Conservation (phyloP, 257 asterid species). For the Lycium barbarum region DNA sequence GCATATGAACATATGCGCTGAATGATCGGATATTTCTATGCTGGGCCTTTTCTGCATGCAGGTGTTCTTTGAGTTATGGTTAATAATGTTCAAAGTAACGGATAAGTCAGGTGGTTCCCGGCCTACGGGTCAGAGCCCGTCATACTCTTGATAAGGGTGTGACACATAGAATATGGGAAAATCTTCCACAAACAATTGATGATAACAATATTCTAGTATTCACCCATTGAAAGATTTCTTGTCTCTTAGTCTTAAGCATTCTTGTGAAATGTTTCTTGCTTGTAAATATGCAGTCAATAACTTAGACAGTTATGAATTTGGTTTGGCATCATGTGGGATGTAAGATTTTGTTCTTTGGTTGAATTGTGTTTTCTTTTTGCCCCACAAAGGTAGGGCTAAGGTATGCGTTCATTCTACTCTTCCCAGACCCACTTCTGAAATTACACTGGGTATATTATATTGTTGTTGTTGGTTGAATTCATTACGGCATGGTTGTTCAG, state of each 20-base stretch:
- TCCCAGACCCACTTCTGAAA: no score
- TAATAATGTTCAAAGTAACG: no score
- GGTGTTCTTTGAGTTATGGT: no score
- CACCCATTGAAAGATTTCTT: constrained; percentile 29
- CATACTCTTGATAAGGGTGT: no score
- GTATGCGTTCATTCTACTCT: no score
- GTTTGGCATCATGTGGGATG: neutral
- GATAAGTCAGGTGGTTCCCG: no score
- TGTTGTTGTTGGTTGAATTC: neutral
- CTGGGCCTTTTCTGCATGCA: no score
- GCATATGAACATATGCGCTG: no score
- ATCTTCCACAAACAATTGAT: constrained; percentile 58
- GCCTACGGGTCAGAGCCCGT: no score
- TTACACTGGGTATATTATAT: no score
- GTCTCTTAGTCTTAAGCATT: constrained; percentile 4
- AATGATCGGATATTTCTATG: no score
- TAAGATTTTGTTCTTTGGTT: constrained; percentile 5
- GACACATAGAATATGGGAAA: constrained; percentile 66
- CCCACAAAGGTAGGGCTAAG: no score
- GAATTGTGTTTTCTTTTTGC: neutral
- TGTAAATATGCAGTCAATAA: constrained; percentile 1
- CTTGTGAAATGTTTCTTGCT: constrained; percentile 21
- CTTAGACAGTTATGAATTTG: neutral
- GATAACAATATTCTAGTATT: constrained; percentile 68
- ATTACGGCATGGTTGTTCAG: neutral